Base-by-base conservation (phyloP, 2,329 filamentous ascomycete genomes). In the Arachnopeziza araneosa region DNA sequence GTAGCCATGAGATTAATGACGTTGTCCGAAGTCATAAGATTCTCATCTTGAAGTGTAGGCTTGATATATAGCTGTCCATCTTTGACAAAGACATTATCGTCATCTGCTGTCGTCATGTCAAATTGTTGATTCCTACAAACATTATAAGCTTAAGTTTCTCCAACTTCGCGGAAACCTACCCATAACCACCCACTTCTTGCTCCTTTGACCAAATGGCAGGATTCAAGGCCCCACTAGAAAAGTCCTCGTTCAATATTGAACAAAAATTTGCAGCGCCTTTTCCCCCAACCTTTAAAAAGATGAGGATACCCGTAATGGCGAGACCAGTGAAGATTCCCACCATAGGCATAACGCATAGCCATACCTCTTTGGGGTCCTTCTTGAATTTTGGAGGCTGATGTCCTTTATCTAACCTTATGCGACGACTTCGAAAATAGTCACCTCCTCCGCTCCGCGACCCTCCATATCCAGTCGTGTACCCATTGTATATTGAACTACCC, bases 241-340 rank as follows among this genome's bases (percentile, higher is more conserved):
- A 66, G 44, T 66, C 64, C 26, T 66, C 68, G 88, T 78, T 60
- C 88, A 77, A 0, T 82, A 93, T 82, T 1, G 82, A 75, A 70
- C 89, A 93, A 75, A 93, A 93, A 54, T 85, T 84, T 77, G 92
- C 85, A 68, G 86, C 83, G 48, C 87, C 80, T 4, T 93, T 88
- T 61, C 82, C 85, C 55, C 77, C 76, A 52, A 92, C 72, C 2
- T 90, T 89, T 63, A 92, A 85, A 80, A 84, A 93, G 57, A 93
- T 79, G 26, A 93, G 74, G 66, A 92, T 81, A 1, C 79, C 89
- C 0, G 86, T 83, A 24, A 92, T 75, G 1, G 72, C 80, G 24
- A 93, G 70, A n/a, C 90, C 90, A 24, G 91, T 65, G 5, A 86
- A 54, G 52, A 93, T 83, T 52, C 89, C 89, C 17, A 90, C 70